A percentile compares a stretch with the other conserved stretches of the same genome.
phyloP scores from a whole-genome alignment of 2,329 filamentous ascomycete species.

The Lomentospora prolificans region DNA sequence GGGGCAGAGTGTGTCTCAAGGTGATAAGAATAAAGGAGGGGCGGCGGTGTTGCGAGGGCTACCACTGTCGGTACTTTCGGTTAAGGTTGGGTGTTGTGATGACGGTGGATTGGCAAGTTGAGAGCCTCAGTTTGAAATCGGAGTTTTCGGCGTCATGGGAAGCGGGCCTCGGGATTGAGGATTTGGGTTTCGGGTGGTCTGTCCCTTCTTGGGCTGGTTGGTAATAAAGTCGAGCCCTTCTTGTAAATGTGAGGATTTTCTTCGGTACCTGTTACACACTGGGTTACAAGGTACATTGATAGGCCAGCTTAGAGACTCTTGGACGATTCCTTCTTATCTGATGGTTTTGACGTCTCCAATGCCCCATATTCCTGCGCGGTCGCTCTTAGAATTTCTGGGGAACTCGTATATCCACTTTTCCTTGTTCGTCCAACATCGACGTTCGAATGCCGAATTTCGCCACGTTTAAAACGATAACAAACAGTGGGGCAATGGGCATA shows the following conservation, averaged over 20 bases:
- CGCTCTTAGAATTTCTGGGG: not conserved
- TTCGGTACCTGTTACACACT: not conserved
- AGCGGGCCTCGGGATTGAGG: not conserved
- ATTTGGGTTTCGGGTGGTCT: not conserved
- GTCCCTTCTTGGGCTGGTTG: not conserved
- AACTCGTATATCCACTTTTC: not conserved
- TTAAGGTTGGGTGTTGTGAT: no score
- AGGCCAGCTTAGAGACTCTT: no score
- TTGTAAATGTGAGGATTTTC: not conserved
- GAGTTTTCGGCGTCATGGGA: not conserved
- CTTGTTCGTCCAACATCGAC: no score
- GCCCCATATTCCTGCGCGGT: no score
- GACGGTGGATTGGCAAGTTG: no score
- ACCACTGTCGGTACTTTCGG: not conserved
- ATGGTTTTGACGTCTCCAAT: no score
- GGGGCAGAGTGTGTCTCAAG: constrained; percentile 35
- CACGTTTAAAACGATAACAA: no score
- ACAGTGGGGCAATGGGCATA: not conserved
- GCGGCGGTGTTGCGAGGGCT: not conserved
- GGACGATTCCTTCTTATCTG: no score
- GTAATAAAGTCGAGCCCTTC: not conserved
- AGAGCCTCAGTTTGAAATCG: no score
- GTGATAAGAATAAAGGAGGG: constrained; percentile 14
- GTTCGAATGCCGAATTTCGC: no score
- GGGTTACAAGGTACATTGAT: no score